Evolutionary conservation across 805 yeast species (phyloP).

Genomic region (Pichia thaimueangensis): DNA sequence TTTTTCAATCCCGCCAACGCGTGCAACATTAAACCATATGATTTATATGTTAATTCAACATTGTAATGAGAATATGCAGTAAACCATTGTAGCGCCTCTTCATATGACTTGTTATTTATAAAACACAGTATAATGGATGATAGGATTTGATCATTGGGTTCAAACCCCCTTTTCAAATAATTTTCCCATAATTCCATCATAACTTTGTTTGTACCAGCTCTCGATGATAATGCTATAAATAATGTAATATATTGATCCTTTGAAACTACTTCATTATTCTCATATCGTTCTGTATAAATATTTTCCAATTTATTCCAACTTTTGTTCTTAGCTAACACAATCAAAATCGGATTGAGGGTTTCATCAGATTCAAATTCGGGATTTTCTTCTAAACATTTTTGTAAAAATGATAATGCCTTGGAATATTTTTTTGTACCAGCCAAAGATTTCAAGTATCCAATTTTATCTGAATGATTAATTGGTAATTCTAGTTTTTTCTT

Average conservation of each 20-base stretch:
- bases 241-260: conserved; percentile 49
- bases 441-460: conserved; percentile 18
- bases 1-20: conserved; percentile 35
- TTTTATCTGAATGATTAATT: conserved; percentile 15
- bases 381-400: conserved; percentile 6
- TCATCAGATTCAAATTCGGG: conserved; percentile 13
- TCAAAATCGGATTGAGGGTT: conserved; percentile 16
- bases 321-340: conserved; percentile 16
- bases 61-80: conserved; percentile 29
- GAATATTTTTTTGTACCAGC: conserved; percentile 10
- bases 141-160: conserved; percentile 39
- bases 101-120: conserved; percentile 31
- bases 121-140: conserved; percentile 41
- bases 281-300: conserved; percentile 52
- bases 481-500: conserved; percentile 12
- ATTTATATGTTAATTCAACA: conserved; percentile 23
- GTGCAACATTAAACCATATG: conserved; percentile 31
- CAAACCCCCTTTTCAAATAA: conserved; percentile 39
- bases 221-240: conserved; percentile 55
- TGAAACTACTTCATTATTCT: conserved; percentile 47
- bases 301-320: conserved; percentile 48
- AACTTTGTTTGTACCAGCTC: conserved; percentile 38
- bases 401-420: conserved; percentile 13
- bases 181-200: conserved; percentile 34
- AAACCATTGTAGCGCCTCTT: conserved; percentile 33